Evolutionary conservation across 257 asterid genomes (phyloP).

Genomic region (Forsythia suspensa): DNA sequence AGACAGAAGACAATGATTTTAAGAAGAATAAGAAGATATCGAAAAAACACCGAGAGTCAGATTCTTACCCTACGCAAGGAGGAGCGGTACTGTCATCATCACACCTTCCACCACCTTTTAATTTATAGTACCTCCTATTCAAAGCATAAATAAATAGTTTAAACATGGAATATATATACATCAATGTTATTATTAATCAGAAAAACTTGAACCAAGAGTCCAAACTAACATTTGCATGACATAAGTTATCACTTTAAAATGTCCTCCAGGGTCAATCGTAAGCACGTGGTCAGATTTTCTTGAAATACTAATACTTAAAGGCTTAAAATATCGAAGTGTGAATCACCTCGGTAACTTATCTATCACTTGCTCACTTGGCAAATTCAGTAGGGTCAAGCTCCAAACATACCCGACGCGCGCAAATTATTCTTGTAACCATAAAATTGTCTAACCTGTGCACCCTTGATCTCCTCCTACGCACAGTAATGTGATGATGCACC

Average conservation of each 20-base stretch:
- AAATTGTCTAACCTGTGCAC: conserved; percentile 68
- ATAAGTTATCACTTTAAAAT: background rate
- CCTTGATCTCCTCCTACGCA: conserved; percentile 52
- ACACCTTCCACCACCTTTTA: conserved; percentile 61
- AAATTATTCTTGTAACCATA: background rate
- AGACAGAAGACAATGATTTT: background rate
- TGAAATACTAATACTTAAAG: background rate
- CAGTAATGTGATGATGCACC: conserved; percentile 77
- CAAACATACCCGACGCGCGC: background rate
- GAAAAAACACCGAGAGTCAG: conserved; percentile 1
- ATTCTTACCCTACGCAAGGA: conserved; percentile 91
- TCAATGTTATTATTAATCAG: background rate
- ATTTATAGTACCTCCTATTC: conserved; percentile 64
- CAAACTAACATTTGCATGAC: background rate
- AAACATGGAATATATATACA: background rate
- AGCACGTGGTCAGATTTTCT: background rate
- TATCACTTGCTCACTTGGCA: background rate
- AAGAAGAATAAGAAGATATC: background rate
- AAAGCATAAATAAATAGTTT: background rate
- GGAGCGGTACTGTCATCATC: conserved; percentile 69
- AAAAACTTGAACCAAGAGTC: background rate
- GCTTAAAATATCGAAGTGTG: background rate
- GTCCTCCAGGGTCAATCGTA: background rate
- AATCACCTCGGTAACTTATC: background rate
- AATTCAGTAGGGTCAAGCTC: too few species aligned